Conservation (phyloP, 495 filamentous ascomycete genomes). For the Aspergillus wentii region DNA sequence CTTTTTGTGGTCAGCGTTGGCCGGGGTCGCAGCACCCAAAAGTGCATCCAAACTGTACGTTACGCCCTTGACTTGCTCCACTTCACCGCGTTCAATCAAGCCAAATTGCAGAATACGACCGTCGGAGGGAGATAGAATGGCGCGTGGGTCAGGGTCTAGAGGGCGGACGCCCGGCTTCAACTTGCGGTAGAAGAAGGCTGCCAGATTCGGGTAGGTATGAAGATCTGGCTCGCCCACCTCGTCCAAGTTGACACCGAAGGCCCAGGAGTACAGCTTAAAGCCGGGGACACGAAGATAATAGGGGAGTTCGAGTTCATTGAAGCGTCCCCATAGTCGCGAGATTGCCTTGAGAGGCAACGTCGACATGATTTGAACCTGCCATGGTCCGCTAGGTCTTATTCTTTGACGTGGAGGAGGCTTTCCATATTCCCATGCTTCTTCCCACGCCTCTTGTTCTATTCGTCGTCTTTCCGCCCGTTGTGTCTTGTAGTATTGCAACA, state of each 20-base stretch:
- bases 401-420: constrained; percentile 61
- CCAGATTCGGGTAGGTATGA: constrained; percentile 84
- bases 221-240: constrained; percentile 87
- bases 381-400: constrained; percentile 82
- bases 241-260: constrained; percentile 89
- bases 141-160: constrained; percentile 71
- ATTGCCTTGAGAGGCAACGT: constrained; percentile 92
- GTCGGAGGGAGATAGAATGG: constrained; percentile 82
- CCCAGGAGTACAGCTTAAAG: constrained; percentile 88
- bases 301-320: constrained; percentile 90
- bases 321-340: constrained; percentile 87
- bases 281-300: constrained; percentile 87
- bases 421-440: constrained; percentile 38
- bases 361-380: constrained; percentile 96
- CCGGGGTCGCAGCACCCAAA: constrained; percentile 59
- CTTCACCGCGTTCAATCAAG: constrained; percentile 82
- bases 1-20: constrained; percentile 33
- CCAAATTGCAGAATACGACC: constrained; percentile 90
- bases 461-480: constrained; percentile 49
- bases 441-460: constrained; percentile 44
- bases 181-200: constrained; percentile 94
- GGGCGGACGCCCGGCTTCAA: constrained; percentile 89
- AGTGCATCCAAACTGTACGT: constrained; percentile 94
- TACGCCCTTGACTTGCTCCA: constrained; percentile 99
- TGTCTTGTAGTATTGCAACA: constrained; percentile 77